Base-by-base conservation (phyloP, 164 flowering plant genomes). In the Euptelea pleiosperma region DNA sequence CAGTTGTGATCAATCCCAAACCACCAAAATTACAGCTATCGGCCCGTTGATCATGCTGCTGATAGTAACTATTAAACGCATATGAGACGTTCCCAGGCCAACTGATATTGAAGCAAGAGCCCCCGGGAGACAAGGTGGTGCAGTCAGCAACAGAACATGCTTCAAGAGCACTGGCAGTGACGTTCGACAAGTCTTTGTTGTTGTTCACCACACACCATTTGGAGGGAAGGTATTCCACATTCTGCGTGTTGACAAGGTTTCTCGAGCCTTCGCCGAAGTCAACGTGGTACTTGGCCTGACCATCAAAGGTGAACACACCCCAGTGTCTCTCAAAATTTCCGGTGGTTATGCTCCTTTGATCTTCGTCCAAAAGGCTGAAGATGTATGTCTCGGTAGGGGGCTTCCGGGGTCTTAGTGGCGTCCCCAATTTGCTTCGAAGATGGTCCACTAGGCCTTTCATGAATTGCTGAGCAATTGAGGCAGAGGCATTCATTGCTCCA, bases 221-320 rank as follows among this genome's bases (percentile, higher is more conserved):
- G 29, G 91, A 39, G 29, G 87, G 57, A 52, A 89, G 84, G 60
- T 89, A 92, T 6, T 77, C 75, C 0, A 92, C 96, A 59, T 73
- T 77, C 29, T 82, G 80, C 0, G 89, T 89, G 73, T 84, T 84
- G 58, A 73, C 79, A 0, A 82, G 81, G 36, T 55, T 71, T 41
- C 67, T 75, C 4, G 74, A 65, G 26, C 82, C 80, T 66, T 73
- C 80, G 6, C 83, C 84, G 25, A 91, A 58, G 58, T 81, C 79
- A 30, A 77, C 45, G 6, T 60, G 72, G 76, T 91, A 91, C 71
- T 91, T 91, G 39, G 96, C 87, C 55, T 86, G 98, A 22, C 98
- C 98, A 52, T 91, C 98, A 57, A 88, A 91, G 14, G 98, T 88
- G 71, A 88, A 91, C 3, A 91, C 42, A 7, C 98, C 96, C 94